phyloP scores from a whole-genome alignment of 371 early-diverging fungal species.

The Actinomortierella wolfii region DNA sequence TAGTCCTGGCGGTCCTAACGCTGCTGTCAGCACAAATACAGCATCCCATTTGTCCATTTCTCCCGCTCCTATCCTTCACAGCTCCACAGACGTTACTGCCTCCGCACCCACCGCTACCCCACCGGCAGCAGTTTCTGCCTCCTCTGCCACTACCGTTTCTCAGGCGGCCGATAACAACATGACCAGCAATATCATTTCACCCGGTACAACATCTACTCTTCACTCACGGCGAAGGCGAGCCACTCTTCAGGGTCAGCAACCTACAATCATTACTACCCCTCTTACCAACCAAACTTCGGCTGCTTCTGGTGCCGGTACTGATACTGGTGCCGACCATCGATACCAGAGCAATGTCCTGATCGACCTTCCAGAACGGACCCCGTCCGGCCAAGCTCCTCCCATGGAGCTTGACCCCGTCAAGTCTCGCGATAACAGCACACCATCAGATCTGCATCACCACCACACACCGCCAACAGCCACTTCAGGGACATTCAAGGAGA shows the following conservation, averaged over 20 bases:
- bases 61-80: slow-evolving; percentile 5
- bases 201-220: not conserved
- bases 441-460: not conserved
- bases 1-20: too few species aligned
- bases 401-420: slow-evolving; percentile 37
- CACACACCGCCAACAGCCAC: slow-evolving; percentile 5
- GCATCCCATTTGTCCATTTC: not conserved
- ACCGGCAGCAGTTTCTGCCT: too few species aligned
- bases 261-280: slow-evolving; percentile 19
- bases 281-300: not conserved
- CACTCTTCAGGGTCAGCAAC: slow-evolving; percentile 38
- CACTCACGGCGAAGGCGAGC: slow-evolving; percentile 43
- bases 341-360: slow-evolving; percentile 17
- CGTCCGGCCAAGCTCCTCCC: slow-evolving; percentile 2
- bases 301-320: slow-evolving; percentile 2
- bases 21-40: too few species aligned
- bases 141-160: too few species aligned
- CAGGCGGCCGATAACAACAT: too few species aligned
- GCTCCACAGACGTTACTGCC: slow-evolving; percentile 4
- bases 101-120: slow-evolving; percentile 5
- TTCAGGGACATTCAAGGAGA: slow-evolving; percentile 13
- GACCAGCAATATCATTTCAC: too few species aligned
- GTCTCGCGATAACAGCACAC: too few species aligned
- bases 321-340: not conserved
- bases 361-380: slow-evolving; percentile 28